These are phyloP conservation scores for Atalantia buxifolia DNA, from an alignment of 345 rosid genomes.

Conservation along the genomic window DNA sequence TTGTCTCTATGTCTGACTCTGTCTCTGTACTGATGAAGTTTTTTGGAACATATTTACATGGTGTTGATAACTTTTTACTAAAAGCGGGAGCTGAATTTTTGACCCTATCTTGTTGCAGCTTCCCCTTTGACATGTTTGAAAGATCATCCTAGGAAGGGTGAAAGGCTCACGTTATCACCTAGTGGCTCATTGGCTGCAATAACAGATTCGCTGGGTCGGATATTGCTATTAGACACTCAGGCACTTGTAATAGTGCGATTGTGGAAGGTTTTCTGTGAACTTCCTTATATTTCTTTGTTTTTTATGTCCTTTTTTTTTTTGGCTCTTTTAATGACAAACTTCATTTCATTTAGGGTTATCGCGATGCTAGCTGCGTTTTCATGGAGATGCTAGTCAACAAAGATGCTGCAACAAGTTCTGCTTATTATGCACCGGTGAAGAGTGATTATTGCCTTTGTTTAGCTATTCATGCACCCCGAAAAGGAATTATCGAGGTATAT, in stretches of 20 bases:
- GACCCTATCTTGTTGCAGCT: conserved; percentile 47
- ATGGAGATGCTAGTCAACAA: conserved; percentile 82
- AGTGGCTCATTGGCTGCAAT: conserved; percentile 98
- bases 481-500: conserved; percentile 86
- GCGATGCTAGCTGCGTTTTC: conserved; percentile 91
- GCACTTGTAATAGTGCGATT: conserved; percentile 93
- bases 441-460: conserved; percentile 91
- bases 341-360: conserved; percentile 63
- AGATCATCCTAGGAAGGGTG: conserved; percentile 94
- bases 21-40: neutral
- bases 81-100: conserved; percentile 7
- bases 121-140: conserved; percentile 93
- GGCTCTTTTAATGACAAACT: neutral
- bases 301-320: neutral
- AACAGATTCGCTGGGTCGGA: conserved; percentile 97
- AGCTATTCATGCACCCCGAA: conserved; percentile 95
- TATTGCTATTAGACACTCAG: conserved; percentile 89
- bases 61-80: neutral
- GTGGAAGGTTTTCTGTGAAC: conserved; percentile 69
- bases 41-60: neutral
- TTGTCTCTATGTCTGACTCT: neutral
- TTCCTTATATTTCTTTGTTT: neutral
- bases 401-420: conserved; percentile 46
- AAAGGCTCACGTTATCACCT: conserved; percentile 82
- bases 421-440: conserved; percentile 50